Percentiles rank a stretch among this genome's conserved stretches.
Evolutionary conservation across 805 yeast species (phyloP).

Genomic region (Myxozyma vanderwaltii): DNA sequence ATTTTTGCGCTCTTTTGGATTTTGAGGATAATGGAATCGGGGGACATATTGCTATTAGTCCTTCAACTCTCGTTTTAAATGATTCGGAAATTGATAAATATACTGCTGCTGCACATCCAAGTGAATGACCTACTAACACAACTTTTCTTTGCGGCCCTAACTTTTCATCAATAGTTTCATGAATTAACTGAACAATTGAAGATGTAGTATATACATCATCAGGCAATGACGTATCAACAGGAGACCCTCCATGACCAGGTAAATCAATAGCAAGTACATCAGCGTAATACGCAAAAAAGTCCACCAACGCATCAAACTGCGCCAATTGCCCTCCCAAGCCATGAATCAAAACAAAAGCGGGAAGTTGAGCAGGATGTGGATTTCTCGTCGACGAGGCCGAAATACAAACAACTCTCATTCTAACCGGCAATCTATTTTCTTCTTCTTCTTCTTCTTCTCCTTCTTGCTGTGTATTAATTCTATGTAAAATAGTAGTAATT

Average conservation of each 20-base stretch:
- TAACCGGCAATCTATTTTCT: too few species aligned
- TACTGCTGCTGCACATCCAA: constrained; percentile 61
- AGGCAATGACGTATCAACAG: constrained; percentile 38
- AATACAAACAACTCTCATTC: constrained; percentile 16
- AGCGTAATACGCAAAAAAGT: constrained; percentile 61
- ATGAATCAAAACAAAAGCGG: constrained; percentile 70
- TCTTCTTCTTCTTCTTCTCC: too few species aligned
- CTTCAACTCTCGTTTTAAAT: constrained; percentile 46
- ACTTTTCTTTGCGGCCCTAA: constrained; percentile 35
- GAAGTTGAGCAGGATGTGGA: constrained; percentile 44
- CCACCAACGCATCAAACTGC: constrained; percentile 76
- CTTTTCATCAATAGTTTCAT: constrained; percentile 29
- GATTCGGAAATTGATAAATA: not conserved
- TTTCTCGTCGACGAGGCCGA: constrained; percentile 21
- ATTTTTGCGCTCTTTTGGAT: constrained; percentile 25
- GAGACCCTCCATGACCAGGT: constrained; percentile 78
- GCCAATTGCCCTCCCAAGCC: constrained; percentile 90
- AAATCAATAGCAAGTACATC: constrained; percentile 73
- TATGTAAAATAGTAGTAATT: not conserved
- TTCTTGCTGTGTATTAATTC: not conserved
- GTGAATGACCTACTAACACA: constrained; percentile 68
- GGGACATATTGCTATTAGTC: constrained; percentile 44
- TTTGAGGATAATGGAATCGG: constrained; percentile 37
- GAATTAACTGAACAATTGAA: constrained; percentile 20
- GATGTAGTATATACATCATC: constrained; percentile 25